Base-by-base conservation (phyloP, 2,329 filamentous ascomycete species). In the Arthrobotrys iridis region DNA sequence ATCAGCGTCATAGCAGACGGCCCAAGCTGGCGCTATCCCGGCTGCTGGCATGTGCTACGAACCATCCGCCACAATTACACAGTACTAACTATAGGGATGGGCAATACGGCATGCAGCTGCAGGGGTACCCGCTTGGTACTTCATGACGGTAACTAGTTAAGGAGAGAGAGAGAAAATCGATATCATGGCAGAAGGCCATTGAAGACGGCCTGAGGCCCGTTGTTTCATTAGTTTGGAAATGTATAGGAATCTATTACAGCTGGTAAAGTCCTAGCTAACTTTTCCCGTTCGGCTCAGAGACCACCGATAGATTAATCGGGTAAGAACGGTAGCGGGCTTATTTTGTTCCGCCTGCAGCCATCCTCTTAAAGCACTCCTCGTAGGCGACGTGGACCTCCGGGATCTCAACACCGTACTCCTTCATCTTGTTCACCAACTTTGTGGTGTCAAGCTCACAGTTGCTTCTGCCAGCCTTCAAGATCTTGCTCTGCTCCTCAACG, bases 391-490 rank as follows among this genome's bases (percentile, higher is more conserved):
- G 87, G 46, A 90, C 83, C 82, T 90, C 87, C 5, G 87, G 87
- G 26, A 90, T 83, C 77, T 85, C 83, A 79, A 85, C 86, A 11
- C 83, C 83, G 80, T 89, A 90, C 82, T 88, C 85, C 79, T 83
- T 84, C 68, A 90, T 83, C 83, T 88, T 89, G 60, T 81, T 84
- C 77, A 84, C 84, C 75, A 91, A 82, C 82, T 90, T 90, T 18
- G 84, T 85, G 11, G 86, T 86, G 81, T 90, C 88, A 50, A 90
- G 82, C 81, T 86, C 83, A 82, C 88, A 91, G 82, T 90, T 91
- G 81, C 86, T 88, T 70, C 89, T 85, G 48, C 86, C 88, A 11
- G 88, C 88, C 83, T 89, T 89, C 82, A 90, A 87, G 41, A 90
- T 87, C 82, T 88, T 88, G 78, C 87, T 83, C 82, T 90, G 88